Evolutionary conservation across 129 eudicot species (phyloP).

Genomic region (Kitagawia praeruptora): DNA sequence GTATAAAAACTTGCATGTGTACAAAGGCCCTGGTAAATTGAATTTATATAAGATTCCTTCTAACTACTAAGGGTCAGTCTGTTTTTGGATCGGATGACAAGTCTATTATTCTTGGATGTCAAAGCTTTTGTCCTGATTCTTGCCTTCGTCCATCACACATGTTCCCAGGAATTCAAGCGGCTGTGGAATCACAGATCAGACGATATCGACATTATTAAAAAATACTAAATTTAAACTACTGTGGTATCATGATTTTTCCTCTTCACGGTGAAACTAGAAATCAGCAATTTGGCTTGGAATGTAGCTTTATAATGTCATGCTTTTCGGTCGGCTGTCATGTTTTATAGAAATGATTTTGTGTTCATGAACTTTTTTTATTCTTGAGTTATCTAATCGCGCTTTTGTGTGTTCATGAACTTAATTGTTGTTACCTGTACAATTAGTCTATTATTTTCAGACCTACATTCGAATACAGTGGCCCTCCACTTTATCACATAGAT

Average conservation of each 20-base stretch:
- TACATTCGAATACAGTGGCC: background rate
- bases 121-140: constrained; percentile 49
- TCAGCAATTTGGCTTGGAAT: background rate
- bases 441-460: background rate
- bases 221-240: background rate
- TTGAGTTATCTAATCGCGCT: too few species aligned
- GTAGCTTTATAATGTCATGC: background rate
- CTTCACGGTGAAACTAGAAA: background rate
- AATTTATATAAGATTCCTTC: too few species aligned
- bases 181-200: constrained; percentile 8
- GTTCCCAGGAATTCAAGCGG: constrained; percentile 39
- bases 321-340: background rate
- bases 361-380: too few species aligned
- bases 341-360: background rate
- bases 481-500: too few species aligned
- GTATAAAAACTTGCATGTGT: too few species aligned
- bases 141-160: constrained; percentile 24
- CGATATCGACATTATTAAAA: constrained; percentile 19
- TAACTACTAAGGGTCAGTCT: too few species aligned
- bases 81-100: constrained; percentile 17
- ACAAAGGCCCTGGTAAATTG: too few species aligned
- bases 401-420: background rate
- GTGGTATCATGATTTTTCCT: background rate
- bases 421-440: too few species aligned
- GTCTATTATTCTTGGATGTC: constrained; percentile 76